Base-by-base conservation (phyloP, 2,329 filamentous ascomycete genomes). In the Colletotrichum liriopes region DNA sequence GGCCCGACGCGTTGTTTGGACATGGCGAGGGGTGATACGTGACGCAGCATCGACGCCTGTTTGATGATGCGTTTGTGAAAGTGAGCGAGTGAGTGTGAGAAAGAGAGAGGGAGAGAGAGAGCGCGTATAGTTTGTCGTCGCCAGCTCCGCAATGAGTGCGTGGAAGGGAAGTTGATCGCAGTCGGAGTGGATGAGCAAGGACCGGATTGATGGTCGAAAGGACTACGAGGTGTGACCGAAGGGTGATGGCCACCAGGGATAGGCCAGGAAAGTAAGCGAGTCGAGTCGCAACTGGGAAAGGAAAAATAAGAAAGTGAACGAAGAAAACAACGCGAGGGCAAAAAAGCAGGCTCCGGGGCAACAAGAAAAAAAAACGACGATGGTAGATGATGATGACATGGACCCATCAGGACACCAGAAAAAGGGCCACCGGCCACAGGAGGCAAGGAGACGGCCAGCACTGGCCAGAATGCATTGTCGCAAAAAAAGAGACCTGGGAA, bases 301-400 rank as follows among this genome's bases (percentile, higher is more conserved):
- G 35, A 16, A 18, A 51, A 52, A 54, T n/a, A 56, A 39, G 16
- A 59, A 47, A 41, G 45, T 64, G 45, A 55, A 20, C 43, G 37
- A 47, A n/a, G 9, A 45, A 67, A 62, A 54, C 69, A 51, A 49
- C 37, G 16, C 26, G 14, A 35, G 35, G 35, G 26, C 47, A 55
- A 41, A 43, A 66, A 67, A 47, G 62, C 37, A 71, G 51, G 68
- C 63, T 70, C 39, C 62, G 43, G 41, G 58, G 64, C 26, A 68
- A 58, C 29, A 67, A 35, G 52, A 20, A 39, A 59, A n/a, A 55
- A 18, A 32, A 43, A 35, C 37, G 18, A n/a, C n/a, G 29, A 29
- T 35, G 26, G 41, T 18, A 20, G 43, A 45, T 47, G 60, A 74
- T 73, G 72, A 74, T 70, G 70, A 63, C 61, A 74, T 74, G 29